These are phyloP conservation scores for Wilhelminamyces savonicus DNA, from an alignment of 805 yeast genomes.

Conservation along the genomic window DNA sequence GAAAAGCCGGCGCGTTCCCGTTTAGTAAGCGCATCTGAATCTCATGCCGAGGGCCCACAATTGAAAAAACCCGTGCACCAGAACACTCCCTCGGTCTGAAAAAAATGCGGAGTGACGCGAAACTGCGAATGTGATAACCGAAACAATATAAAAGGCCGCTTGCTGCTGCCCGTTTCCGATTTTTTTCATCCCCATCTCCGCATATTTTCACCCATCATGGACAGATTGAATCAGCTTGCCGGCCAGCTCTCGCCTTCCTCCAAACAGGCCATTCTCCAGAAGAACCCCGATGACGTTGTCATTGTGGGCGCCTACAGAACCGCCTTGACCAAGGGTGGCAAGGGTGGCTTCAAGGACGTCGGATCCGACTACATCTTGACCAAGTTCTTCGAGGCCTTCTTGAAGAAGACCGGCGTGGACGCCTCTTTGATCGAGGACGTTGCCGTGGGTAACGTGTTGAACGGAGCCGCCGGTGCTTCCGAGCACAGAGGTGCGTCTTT, in stretches of 20 bases:
- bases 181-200: no score
- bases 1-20: no score
- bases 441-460: constrained; percentile 85
- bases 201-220: no score
- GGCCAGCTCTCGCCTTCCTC: constrained; percentile 38
- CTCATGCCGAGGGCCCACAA: no score
- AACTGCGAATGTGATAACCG: no score
- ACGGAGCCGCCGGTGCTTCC: constrained; percentile 89
- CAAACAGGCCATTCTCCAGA: constrained; percentile 39
- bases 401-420: constrained; percentile 48
- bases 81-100: no score
- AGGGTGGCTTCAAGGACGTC: constrained; percentile 79
- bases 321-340: constrained; percentile 81
- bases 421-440: constrained; percentile 67
- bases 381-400: constrained; percentile 55
- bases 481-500: constrained; percentile 90
- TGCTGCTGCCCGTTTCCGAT: no score
- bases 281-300: constrained; percentile 84
- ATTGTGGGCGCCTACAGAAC: constrained; percentile 88
- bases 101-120: no score
- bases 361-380: constrained; percentile 73
- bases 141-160: no score
- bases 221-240: constrained; percentile 41
- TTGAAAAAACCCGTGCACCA: no score
- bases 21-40: no score